These are phyloP conservation scores for Ceratobasidium sp. DNA, from an alignment of 1,284 basidiomycete genomes.

Conservation along the genomic window DNA sequence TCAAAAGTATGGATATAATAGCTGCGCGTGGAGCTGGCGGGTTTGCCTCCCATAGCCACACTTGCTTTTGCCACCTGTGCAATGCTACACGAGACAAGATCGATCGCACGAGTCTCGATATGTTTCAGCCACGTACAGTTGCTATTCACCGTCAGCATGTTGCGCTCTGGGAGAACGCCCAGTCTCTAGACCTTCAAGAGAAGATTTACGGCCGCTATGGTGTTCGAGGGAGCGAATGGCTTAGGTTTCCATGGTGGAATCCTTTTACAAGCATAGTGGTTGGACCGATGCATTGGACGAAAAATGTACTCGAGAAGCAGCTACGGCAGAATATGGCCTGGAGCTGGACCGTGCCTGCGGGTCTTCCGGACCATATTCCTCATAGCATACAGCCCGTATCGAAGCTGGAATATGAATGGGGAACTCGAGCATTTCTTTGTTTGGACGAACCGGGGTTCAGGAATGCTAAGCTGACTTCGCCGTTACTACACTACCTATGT, in stretches of 20 bases:
- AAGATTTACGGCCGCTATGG: not conserved
- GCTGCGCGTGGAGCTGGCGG: not conserved
- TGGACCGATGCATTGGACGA: constrained; percentile 10
- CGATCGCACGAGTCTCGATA: not conserved
- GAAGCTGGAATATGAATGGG: not conserved
- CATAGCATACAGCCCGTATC: constrained; percentile 5
- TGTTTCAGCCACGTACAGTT: not conserved
- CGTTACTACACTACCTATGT: not conserved
- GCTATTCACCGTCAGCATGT: not conserved
- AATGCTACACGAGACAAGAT: not conserved
- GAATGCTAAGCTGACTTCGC: constrained; percentile 10
- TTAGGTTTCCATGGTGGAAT: constrained; percentile 2
- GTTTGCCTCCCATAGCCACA: constrained; percentile 11
- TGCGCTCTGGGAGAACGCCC: not conserved
- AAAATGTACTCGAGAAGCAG: not conserved
- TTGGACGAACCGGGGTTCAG: constrained; percentile 1
- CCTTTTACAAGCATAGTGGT: constrained; percentile 2
- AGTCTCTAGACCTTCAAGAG: too few species aligned
- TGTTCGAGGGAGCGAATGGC: not conserved
- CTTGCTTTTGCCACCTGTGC: constrained; percentile 11
- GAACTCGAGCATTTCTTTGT: constrained; percentile 1
- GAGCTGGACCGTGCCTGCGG: constrained; percentile 11
- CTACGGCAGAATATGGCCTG: not conserved
- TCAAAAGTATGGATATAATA: not conserved
- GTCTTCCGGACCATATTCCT: not conserved